These are phyloP conservation scores for Cladosporium sp. DNA, from an alignment of 2,329 filamentous ascomycete genomes.

Conservation along the genomic window DNA sequence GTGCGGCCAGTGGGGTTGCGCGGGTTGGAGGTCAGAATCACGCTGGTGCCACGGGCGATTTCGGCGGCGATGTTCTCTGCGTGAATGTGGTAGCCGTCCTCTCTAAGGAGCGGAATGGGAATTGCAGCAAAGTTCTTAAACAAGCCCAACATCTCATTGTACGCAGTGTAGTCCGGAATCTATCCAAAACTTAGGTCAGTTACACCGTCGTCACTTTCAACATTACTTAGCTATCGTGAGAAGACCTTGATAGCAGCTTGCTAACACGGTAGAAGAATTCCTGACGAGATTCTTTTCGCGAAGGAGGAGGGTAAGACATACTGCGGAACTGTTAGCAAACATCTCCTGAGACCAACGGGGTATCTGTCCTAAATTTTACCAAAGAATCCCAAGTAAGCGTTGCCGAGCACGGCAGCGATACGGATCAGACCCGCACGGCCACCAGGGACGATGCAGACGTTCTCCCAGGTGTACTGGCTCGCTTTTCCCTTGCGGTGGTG, in stretches of 20 bases:
- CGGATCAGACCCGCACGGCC: conserved; percentile 90
- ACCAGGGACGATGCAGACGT: conserved; percentile 93
- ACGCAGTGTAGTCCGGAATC: conserved; percentile 78
- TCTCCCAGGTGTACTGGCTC: conserved; percentile 94
- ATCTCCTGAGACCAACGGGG: no score
- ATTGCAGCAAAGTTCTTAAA: conserved; percentile 94
- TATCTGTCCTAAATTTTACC: no score
- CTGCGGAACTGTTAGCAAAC: no score
- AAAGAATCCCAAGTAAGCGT: conserved; percentile 84
- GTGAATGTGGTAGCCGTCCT: conserved; percentile 91
- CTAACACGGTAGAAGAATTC: no score
- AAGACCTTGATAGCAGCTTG: no score
- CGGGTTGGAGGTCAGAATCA: conserved; percentile 93
- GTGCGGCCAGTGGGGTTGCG: conserved; percentile 92
- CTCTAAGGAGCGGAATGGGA: conserved; percentile 78
- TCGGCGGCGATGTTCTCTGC: conserved; percentile 84
- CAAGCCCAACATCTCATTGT: conserved; percentile 94
- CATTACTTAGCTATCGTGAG: no score
- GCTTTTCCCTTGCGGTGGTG: conserved; percentile 85
- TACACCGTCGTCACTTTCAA: no score
- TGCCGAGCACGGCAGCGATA: conserved; percentile 90
- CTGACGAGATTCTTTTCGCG: no score
- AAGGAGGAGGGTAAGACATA: no score
- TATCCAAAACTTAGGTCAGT: no score
- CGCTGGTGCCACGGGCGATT: conserved; percentile 51